Percentiles rank a stretch among this genome's conserved stretches.
phyloP scores from a whole-genome alignment of 1,284 basidiomycete genomes.

The Cystobasidiaceae sp. region DNA sequence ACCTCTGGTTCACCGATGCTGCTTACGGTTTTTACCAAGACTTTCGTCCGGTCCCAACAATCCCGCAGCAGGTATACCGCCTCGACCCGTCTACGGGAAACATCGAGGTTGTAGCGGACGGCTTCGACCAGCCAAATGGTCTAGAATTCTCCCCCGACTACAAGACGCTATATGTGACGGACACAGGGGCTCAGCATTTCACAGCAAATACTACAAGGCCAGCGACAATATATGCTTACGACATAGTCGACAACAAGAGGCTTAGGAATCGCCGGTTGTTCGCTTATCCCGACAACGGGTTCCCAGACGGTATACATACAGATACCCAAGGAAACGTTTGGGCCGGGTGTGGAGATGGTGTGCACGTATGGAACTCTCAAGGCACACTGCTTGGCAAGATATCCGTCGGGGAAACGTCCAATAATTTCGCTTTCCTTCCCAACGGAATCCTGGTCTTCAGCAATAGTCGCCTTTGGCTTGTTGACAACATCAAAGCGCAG shows the following conservation, averaged over 20 bases:
- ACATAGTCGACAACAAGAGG: slow-evolving; percentile 35
- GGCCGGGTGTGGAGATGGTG: slow-evolving; percentile 34
- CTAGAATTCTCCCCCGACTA: slow-evolving; percentile 31
- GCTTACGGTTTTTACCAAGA: slow-evolving; percentile 42
- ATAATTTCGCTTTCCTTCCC: slow-evolving; percentile 10
- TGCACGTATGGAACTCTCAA: slow-evolving; percentile 14
- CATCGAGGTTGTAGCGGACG: slow-evolving; percentile 34
- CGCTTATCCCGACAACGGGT: slow-evolving; percentile 40
- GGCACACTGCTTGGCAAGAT: slow-evolving; percentile 22
- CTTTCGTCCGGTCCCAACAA: slow-evolving; percentile 36
- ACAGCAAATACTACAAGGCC: slow-evolving; percentile 34
- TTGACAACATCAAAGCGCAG: slow-evolving; percentile 1
- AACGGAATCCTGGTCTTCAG: slow-evolving; percentile 7
- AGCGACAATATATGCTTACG: slow-evolving; percentile 43
- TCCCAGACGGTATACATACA: slow-evolving; percentile 36
- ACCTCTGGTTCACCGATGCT: slow-evolving; percentile 44
- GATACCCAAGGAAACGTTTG: slow-evolving; percentile 36
- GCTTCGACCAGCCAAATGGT: slow-evolving; percentile 33
- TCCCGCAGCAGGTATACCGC: slow-evolving; percentile 39
- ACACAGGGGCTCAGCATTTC: slow-evolving; percentile 36
- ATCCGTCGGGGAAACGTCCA: neutral
- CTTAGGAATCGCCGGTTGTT: slow-evolving; percentile 42
- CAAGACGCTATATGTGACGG: slow-evolving; percentile 36
- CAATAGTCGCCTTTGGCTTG: slow-evolving; percentile 10
- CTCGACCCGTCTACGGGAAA: slow-evolving; percentile 35